phyloP scores from a whole-genome alignment of 148 eudicot species.

The Chenopodium album region DNA sequence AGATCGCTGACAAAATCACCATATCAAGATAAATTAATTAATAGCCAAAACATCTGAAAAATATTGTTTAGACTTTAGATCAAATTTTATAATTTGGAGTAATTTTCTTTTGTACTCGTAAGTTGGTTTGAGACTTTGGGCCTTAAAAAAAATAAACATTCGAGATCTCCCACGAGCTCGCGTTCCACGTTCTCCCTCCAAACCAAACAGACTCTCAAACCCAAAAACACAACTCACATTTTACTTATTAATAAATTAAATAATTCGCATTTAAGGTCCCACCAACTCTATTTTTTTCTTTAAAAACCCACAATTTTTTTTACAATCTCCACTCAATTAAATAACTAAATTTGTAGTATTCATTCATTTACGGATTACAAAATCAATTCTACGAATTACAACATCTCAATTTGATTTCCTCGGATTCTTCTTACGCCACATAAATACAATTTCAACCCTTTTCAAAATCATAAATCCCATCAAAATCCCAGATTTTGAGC shows the following conservation, averaged over 20 bases:
- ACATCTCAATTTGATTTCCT: background rate
- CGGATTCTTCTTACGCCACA: slow-evolving; percentile 8
- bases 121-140: too few relatives aligned
- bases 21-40: too few relatives aligned
- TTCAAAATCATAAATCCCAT: background rate
- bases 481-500: slow-evolving; percentile 9
- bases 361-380: background rate
- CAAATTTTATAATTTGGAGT: too few relatives aligned
- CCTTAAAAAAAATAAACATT: too few relatives aligned
- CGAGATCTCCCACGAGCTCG: slow-evolving; percentile 1
- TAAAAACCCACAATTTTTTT: background rate
- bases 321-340: background rate
- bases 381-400: too few relatives aligned
- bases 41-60: too few relatives aligned
- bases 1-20: too few relatives aligned
- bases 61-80: too few relatives aligned
- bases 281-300: background rate
- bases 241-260: too few relatives aligned
- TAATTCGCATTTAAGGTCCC: background rate
- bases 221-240: background rate
- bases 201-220: background rate
- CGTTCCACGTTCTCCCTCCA: slow-evolving; percentile 25
- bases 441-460: background rate
- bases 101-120: too few relatives aligned
- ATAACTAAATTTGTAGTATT: background rate